These are phyloP conservation scores for Jacaranda mimosifolia DNA, from an alignment of 257 asterid genomes.

Conservation along the genomic window DNA sequence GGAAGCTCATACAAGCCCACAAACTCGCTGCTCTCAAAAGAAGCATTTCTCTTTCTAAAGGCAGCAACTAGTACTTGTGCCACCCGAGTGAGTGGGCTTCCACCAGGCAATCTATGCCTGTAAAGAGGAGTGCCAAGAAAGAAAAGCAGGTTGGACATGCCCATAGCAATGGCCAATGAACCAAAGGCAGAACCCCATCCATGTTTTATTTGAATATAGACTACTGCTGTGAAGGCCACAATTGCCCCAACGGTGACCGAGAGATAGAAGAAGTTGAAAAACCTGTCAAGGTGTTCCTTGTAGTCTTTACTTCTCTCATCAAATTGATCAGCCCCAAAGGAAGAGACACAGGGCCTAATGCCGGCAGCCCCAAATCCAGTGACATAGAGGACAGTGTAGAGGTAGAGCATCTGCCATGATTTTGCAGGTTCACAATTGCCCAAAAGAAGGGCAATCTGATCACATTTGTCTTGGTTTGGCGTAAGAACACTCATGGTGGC, in stretches of 20 bases:
- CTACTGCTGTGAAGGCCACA: constrained; percentile 88
- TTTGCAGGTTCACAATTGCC: constrained; percentile 94
- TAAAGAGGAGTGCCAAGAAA: constrained; percentile 92
- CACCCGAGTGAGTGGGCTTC: constrained; percentile 93
- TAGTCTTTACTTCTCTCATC: constrained; percentile 80
- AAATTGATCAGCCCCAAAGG: constrained; percentile 98
- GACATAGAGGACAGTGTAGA: constrained; percentile 69
- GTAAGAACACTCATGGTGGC: constrained; percentile 67
- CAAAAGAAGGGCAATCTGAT: constrained; percentile 79
- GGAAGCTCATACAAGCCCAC: constrained; percentile 89
- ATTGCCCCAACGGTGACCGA: constrained; percentile 96
- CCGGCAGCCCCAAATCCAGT: constrained; percentile 99
- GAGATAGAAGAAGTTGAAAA: constrained; percentile 93
- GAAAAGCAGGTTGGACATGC: constrained; percentile 85
- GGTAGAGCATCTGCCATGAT: constrained; percentile 94
- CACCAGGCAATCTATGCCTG: constrained; percentile 92
- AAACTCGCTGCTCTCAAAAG: constrained; percentile 74
- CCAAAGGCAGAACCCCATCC: constrained; percentile 99
- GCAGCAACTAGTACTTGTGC: constrained; percentile 94
- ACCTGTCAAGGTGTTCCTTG: constrained; percentile 80
- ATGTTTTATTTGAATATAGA: constrained; percentile 83
- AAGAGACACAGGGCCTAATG: constrained; percentile 97
- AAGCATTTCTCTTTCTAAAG: constrained; percentile 72
- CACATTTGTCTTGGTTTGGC: constrained; percentile 89
- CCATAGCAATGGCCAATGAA: constrained; percentile 93